phyloP scores from a whole-genome alignment of 768 basidiomycete species.

The Trametes coccinea region DNA sequence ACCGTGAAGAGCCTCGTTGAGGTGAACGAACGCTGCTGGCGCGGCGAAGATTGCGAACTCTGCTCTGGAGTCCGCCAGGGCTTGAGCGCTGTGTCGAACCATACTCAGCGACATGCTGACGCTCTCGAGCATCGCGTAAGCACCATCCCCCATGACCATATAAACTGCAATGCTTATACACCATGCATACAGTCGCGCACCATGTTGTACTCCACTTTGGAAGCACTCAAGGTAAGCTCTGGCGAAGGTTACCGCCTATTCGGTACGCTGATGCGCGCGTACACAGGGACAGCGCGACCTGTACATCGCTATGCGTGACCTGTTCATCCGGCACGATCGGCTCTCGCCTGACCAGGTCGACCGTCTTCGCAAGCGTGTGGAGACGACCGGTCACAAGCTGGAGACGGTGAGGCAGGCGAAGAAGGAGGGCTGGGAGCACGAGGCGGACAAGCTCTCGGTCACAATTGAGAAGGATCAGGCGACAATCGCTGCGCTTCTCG shows the following conservation, averaged over 20 bases:
- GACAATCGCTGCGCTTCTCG: conserved; percentile 70
- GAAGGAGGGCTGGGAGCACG: conserved; percentile 85
- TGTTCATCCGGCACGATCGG: conserved; percentile 86
- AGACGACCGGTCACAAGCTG: conserved; percentile 71
- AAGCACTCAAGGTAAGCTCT: conserved; percentile 66
- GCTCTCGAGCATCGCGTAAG: conserved; percentile 71
- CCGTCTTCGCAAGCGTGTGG: conserved; percentile 82
- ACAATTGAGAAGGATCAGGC: conserved; percentile 86
- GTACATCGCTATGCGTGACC: conserved; percentile 83
- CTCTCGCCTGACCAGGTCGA: conserved; percentile 88
- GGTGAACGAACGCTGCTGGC: conserved; percentile 79
- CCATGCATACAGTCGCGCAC: conserved; percentile 50
- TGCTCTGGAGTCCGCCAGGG: conserved; percentile 77
- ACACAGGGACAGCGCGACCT: conserved; percentile 75
- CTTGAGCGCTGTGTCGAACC: conserved; percentile 62
- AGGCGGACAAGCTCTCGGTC: conserved; percentile 72
- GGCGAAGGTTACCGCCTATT: too few relatives aligned
- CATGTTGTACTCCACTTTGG: conserved; percentile 68
- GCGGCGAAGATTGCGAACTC: conserved; percentile 79
- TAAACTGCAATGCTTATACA: background rate
- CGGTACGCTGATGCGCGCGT: too few relatives aligned
- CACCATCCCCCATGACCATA: background rate
- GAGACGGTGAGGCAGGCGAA: conserved; percentile 67
- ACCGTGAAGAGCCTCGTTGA: conserved; percentile 77
- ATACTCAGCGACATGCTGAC: conserved; percentile 73